Base-by-base conservation (phyloP, 2,329 filamentous ascomycete genomes). In the Exophiala aquamarina region DNA sequence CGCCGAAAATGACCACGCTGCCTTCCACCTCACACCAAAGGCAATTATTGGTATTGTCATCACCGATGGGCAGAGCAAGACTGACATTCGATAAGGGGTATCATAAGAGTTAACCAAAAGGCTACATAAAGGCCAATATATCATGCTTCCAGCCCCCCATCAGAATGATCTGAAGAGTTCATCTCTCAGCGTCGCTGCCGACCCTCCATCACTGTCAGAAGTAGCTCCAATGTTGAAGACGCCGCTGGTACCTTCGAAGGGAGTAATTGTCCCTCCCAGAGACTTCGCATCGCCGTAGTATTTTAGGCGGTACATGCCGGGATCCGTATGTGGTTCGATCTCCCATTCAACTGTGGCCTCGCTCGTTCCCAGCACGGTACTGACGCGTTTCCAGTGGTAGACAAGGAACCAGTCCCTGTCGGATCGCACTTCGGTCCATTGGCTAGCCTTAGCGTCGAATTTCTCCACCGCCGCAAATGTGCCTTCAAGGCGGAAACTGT, bases 251-350 rank as follows among this genome's bases (percentile, higher is more conserved):
- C 87, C 88, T 56, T 87, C 80, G 70, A 95, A 93, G 3, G 78
- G 65, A 31, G 71, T 79, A 31, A 93, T 82, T 1, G 60, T 68
- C 0, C 84, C 83, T 1, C 78, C 62, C 9, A 83, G 58, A 4
- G 73, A 73, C 77, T 91, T 96, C 2, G 81, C 74, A 68, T 96
- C 90, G 0, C 92, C 92, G 67, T 84, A 92, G 63, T 96, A 97
- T 69, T 76, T 81, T 36, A 95, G 68, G 18, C 90, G 74, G 68
- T 95, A 97, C 38, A 77, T 81, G 0, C 91, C 91, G 42, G 57
- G 58, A 52, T 68, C 57, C 17, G 70, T 53, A 1, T 66, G 63
- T 50, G 54, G 67, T 65, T 82, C 83, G 26, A 86, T 84, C 68
- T 92, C 86, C 92, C 92, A 97, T 39, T 78, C 77, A 43, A 95